A percentile compares a stretch with the other conserved stretches of the same genome.
These are phyloP conservation scores for Xylaria sp. DNA, from an alignment of 2,329 filamentous ascomycete species.

Conservation along the genomic window DNA sequence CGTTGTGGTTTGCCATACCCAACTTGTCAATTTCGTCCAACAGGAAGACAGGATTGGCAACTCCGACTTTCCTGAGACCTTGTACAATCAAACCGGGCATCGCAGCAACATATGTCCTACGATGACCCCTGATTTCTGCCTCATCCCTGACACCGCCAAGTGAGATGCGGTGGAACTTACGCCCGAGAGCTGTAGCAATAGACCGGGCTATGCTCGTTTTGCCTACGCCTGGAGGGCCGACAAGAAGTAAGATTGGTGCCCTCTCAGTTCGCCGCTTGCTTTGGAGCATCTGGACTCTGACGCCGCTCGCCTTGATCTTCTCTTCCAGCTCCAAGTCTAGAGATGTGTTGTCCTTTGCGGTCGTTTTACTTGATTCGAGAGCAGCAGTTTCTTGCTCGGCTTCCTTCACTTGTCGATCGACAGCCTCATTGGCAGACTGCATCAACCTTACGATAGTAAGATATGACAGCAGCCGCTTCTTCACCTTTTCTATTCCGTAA, in stretches of 20 bases:
- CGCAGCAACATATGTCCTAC: constrained; percentile 96
- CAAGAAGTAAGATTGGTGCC: constrained; percentile 92
- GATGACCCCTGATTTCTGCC: constrained; percentile 94
- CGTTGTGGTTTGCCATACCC: constrained; percentile 88
- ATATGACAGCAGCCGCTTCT: constrained; percentile 95
- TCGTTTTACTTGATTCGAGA: constrained; percentile 57
- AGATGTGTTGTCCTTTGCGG: constrained; percentile 45
- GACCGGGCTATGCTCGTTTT: constrained; percentile 97
- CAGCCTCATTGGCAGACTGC: constrained; percentile 85
- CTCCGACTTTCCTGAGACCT: constrained; percentile 93
- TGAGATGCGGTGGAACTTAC: constrained; percentile 97
- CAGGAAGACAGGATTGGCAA: constrained; percentile 93
- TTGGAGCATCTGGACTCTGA: constrained; percentile 80
- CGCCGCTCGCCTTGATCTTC: constrained; percentile 58
- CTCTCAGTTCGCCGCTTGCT: constrained; percentile 91
- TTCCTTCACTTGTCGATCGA: constrained; percentile 81
- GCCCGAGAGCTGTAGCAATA: constrained; percentile 87
- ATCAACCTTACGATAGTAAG: constrained; percentile 95
- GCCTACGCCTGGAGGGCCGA: constrained; percentile 92
- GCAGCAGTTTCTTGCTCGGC: constrained; percentile 67
- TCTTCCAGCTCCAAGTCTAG: constrained; percentile 54
- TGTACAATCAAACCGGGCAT: constrained; percentile 97
- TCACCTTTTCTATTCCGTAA: constrained; percentile 95
- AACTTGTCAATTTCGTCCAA: constrained; percentile 99
- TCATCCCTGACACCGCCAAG: constrained; percentile 95